Base-by-base conservation (phyloP, 352 stramenopile species). In the Phytopythium litorale region DNA sequence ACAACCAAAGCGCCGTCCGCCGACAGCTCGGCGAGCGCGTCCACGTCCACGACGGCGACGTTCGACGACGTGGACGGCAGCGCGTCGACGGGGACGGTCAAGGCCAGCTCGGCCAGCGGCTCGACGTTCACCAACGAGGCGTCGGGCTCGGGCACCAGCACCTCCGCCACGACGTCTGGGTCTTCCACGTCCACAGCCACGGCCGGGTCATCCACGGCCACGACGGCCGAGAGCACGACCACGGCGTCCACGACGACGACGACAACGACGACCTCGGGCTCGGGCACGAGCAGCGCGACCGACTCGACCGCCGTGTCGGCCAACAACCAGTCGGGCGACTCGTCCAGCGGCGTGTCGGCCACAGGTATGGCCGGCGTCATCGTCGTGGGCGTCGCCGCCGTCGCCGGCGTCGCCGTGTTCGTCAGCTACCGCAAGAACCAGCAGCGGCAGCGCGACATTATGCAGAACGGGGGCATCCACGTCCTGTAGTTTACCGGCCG, bases 381-480 rank as follows among this genome's bases (percentile, higher is more conserved):
- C 45, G 75, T 92, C 45, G 51, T 90, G n/a, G 75, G 64, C 38
- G 74, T 82, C 37, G 79, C 84, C 25, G 69, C 64, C 53, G 55
- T 89, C 51, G 80, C 77, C 7, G 76, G 71, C 33, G 53, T 84
- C 25, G 79, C 72, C 42, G 71, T 86, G 25, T 72, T 88, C 58
- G 68, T 78, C 59, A 90, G 83, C 71, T 92, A 92, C 72, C 79
- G 78, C 62, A 92, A 78, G 71, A 92, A 92, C 70, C 79, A 92
- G 74, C 66, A 72, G 58, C 76, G 80, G 40, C 83, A 92, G 71
- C 80, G 77, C 52, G 76, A 90, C 60, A 92, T 92, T 58, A 87
- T 92, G 76, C 78, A 84, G 52, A 84, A 89, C 49, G 72, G 72
- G 46, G 72, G 72, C 53, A 79, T 79, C 56, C 69, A 65, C 28